Evolutionary conservation across 192 early-diverging fungal genomes (phyloP).

Genomic region (Umbelopsis sp.): DNA sequence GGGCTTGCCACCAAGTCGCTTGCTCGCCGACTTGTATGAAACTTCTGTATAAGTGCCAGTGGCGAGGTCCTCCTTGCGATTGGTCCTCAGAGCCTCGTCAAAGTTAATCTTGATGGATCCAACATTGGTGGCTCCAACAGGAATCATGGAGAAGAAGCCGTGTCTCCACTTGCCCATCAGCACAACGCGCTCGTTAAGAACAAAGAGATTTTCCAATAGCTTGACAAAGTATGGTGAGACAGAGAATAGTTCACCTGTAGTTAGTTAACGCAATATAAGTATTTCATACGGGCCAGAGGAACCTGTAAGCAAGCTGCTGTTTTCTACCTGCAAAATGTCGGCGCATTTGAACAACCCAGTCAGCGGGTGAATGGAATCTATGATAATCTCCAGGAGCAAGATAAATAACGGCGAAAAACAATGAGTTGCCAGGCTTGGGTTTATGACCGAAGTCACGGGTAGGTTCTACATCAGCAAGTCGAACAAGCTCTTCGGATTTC

Average conservation of each 20-base stretch:
- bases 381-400: conserved; percentile 99
- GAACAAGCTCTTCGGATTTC: conserved; percentile 24
- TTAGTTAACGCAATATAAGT: background rate
- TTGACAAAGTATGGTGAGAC: conserved; percentile 92
- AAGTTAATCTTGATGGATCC: conserved; percentile 95
- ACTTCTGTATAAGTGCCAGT: conserved; percentile 79
- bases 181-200: conserved; percentile 95
- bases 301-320: background rate
- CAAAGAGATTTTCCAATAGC: conserved; percentile 87
- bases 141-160: conserved; percentile 96
- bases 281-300: background rate
- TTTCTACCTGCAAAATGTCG: conserved; percentile 87
- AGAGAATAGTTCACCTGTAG: conserved; percentile 87
- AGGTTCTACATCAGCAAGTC: conserved; percentile 24
- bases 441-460: conserved; percentile 36
- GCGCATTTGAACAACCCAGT: conserved; percentile 87
- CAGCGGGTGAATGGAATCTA: conserved; percentile 95
- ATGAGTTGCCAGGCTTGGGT: conserved; percentile 64
- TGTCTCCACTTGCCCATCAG: conserved; percentile 90
- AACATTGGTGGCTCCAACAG: conserved; percentile 98
- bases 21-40: conserved; percentile 64
- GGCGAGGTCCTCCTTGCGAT: conserved; percentile 56
- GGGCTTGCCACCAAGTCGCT: conserved; percentile 64
- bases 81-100: conserved; percentile 78
- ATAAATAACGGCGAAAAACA: conserved; percentile 94